These are phyloP conservation scores for Diaporthe capsici DNA, from an alignment of 2,329 filamentous ascomycete genomes.

Conservation along the genomic window DNA sequence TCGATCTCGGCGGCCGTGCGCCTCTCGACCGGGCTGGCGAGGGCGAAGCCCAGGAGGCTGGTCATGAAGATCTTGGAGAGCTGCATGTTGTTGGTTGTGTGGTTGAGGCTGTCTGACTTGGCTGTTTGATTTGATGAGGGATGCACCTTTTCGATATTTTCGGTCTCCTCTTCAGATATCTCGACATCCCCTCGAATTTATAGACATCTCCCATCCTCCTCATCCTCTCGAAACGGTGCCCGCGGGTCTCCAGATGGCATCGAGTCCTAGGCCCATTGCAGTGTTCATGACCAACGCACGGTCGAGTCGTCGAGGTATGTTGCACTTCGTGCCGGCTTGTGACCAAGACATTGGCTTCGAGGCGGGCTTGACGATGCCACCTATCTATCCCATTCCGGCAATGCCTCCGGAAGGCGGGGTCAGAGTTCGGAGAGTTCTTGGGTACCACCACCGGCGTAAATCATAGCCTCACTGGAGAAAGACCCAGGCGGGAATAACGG, in stretches of 20 bases:
- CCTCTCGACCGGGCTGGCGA: slow-evolving; percentile 29
- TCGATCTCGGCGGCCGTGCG: slow-evolving; percentile 31
- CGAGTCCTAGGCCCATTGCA: not conserved
- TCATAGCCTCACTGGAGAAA: not conserved
- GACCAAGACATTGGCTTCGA: slow-evolving; percentile 25
- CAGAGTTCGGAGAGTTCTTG: not conserved
- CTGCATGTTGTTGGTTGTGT: slow-evolving; percentile 24
- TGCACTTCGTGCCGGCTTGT: slow-evolving; percentile 8
- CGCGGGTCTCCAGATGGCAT: slow-evolving; percentile 2
- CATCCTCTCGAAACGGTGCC: not conserved
- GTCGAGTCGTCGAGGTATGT: slow-evolving; percentile 18
- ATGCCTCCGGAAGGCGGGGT: slow-evolving; percentile 28
- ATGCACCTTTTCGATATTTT: not conserved
- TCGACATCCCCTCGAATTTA: not conserved
- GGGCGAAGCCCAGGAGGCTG: slow-evolving; percentile 34
- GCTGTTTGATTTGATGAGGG: not conserved
- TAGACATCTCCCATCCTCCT: not conserved
- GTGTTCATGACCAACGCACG: slow-evolving; percentile 9
- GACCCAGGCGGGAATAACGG: slow-evolving; percentile 5
- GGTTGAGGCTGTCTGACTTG: not conserved
- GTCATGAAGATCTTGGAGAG: slow-evolving; percentile 35
- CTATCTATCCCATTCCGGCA: slow-evolving; percentile 18
- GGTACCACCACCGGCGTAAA: slow-evolving; percentile 11
- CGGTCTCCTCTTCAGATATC: not conserved
- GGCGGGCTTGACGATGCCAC: slow-evolving; percentile 17